Evolutionary conservation across 176 grass and related monocot species (phyloP).

Genomic region (Triticum aestivum): IWGSC_CS_RefSeq_v2.1 NC_057812.1:7619630-7620129

Average conservation of each 20-base stretch:
- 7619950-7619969: conserved; percentile 71
- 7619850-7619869: background rate
- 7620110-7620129: background rate
- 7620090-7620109: background rate
- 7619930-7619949: conserved; percentile 77
- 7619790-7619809: conserved; percentile 71
- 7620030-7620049: background rate
- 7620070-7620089: background rate
- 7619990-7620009: conserved; percentile 94
- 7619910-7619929: conserved; percentile 49
- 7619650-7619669: background rate
- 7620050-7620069: background rate
- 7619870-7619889: background rate
- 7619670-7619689: background rate
- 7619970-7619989: conserved; percentile 57
- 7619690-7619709: background rate
- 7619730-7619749: background rate
- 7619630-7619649: background rate
- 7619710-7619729: background rate
- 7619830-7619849: conserved; percentile 64
- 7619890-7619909: background rate
- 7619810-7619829: conserved; percentile 70
- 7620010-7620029: background rate
- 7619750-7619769: conserved; percentile 52
- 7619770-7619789: conserved; percentile 73